Conservation (phyloP, 2,329 filamentous ascomycete species). For the Phaeosphaeria sp. region DNA sequence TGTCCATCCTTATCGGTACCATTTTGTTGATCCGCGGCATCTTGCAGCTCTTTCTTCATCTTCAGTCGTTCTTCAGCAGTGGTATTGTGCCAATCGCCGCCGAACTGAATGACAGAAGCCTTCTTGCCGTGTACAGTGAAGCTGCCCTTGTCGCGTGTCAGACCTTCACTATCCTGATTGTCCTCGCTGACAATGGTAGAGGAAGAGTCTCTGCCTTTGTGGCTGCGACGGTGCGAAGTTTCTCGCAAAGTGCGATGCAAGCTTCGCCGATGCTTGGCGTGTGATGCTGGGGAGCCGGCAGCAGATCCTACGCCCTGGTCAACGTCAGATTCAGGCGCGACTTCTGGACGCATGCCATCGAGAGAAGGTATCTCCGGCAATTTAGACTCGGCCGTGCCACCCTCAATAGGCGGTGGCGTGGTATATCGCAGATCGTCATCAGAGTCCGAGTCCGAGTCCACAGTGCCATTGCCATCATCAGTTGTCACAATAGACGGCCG, state of each 20-base stretch:
- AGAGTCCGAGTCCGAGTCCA: constrained; percentile 31
- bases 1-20: constrained; percentile 36
- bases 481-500: constrained; percentile 44
- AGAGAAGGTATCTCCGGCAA: constrained; percentile 31
- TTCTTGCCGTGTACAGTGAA: constrained; percentile 99
- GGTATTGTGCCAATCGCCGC: constrained; percentile 79
- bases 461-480: constrained; percentile 29
- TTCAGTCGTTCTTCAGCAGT: constrained; percentile 49
- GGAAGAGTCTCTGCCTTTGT: constrained; percentile 76
- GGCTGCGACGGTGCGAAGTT: constrained; percentile 71
- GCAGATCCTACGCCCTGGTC: constrained; percentile 34
- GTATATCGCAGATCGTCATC: constrained; percentile 39
- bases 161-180: constrained; percentile 65
- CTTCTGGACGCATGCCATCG: constrained; percentile 34
- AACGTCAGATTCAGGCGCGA: constrained; percentile 37
- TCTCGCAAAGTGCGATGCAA: constrained; percentile 90
- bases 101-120: constrained; percentile 95
- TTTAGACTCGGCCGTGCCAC: constrained; percentile 23
- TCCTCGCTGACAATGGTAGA: constrained; percentile 62
- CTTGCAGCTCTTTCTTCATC: constrained; percentile 46
- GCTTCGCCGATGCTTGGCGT: constrained; percentile 79
- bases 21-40: constrained; percentile 34
- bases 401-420: constrained; percentile 41
- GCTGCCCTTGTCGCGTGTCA: constrained; percentile 81
- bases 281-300: constrained; percentile 58